Evolutionary conservation across 148 eudicot species (phyloP).

Genomic region (Vaccinium macrocarpon): DNA sequence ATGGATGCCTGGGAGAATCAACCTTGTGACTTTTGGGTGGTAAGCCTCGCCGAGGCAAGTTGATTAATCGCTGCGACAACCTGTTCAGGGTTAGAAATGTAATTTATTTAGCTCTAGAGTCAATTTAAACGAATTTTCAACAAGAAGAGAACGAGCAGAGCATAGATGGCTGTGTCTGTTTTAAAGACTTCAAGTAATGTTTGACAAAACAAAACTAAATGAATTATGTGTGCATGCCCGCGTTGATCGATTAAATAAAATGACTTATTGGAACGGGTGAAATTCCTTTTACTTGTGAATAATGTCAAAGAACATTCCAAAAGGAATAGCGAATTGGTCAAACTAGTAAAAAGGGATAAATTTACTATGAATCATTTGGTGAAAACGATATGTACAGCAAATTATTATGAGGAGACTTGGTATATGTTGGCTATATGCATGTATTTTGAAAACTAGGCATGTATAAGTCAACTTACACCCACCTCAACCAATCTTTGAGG

Average conservation of each 20-base stretch:
- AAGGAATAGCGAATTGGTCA: neutral
- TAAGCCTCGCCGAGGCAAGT: no score
- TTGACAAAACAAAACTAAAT: neutral
- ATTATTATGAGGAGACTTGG: neutral
- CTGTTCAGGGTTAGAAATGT: neutral
- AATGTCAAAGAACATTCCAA: neutral
- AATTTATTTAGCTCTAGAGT: neutral
- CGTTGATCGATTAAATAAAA: neutral
- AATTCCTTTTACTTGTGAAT: neutral
- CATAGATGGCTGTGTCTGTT: neutral
- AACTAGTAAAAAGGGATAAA: neutral
- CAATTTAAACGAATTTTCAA: neutral
- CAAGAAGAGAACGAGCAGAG: neutral
- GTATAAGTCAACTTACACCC: neutral
- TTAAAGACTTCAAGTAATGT: neutral
- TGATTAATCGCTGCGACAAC: no score
- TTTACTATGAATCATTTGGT: neutral
- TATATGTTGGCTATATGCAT: neutral
- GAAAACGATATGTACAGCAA: neutral
- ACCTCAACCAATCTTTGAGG: no score
- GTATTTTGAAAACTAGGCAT: neutral
- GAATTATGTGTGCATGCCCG: neutral
- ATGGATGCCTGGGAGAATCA: no score
- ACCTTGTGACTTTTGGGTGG: no score
- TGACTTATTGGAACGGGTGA: neutral